Evolutionary conservation across 371 early-diverging fungal species (phyloP), one percentile per base, ranked within the genome.

Genomic region (Haplosporangium sp.): DNA sequence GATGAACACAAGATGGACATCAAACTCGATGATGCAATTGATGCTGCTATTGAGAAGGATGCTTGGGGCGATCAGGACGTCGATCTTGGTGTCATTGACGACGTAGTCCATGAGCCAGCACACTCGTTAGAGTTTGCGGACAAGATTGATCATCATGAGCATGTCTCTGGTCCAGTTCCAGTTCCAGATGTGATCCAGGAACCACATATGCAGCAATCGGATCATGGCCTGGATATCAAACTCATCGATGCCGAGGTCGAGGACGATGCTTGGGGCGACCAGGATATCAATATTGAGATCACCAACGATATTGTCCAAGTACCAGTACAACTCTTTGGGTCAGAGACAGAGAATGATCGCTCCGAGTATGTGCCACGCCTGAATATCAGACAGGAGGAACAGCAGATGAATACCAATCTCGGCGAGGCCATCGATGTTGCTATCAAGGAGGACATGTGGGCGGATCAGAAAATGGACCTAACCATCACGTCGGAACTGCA

Each of bases 391-490:
- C 43, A 43, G 10, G 59, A 3, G 14, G 20, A 16, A 11, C 42
- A 0, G 4, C 29, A n/a, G 7, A 43, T 43, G n/a, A n/a, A n/a
- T n/a, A n/a, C n/a, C n/a, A n/a, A n/a, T n/a, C n/a, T n/a, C n/a
- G n/a, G n/a, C n/a, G n/a, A n/a, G n/a, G n/a, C n/a, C 7, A 16
- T 55, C 37, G 56, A 68, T 13, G 51, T 6, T 6, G 42, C 41
- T 20, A 42, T 42, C 14, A 56, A 55, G 8, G 61, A 50, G 38
- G 67, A 67, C 40, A 51, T 56, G 6, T 68, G 61, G 68, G 56
- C 14, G 7, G 42, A 54, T 43, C 62, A 64, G 45, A 38, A 45
- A 8, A 23, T 45, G 46, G 48, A 64, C 5, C 37, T 46, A 8
- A 46, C 21, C 20, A 21, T 42, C 16, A 10, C 43, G 0, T 23